Conservation (phyloP, 2,329 filamentous ascomycete species). For the Neocatenulostroma microsporum region DNA sequence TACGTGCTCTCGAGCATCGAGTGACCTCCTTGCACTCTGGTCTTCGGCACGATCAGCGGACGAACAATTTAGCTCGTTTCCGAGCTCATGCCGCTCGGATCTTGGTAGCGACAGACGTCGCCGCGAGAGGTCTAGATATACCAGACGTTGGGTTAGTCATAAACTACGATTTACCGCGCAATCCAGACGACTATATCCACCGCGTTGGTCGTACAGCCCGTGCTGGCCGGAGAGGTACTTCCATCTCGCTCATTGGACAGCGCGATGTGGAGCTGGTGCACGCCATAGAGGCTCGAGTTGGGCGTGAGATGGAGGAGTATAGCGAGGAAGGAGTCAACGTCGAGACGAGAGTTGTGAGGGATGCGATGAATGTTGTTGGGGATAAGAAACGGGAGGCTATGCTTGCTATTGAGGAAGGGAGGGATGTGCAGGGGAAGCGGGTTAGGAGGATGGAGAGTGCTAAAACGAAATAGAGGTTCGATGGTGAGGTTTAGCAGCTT, state of each 20-base stretch:
- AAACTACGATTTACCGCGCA: slow-evolving; percentile 93
- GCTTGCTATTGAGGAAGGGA: slow-evolving; percentile 83
- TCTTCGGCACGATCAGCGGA: slow-evolving; percentile 75
- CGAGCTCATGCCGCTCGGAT: slow-evolving; percentile 81
- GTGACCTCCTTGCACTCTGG: slow-evolving; percentile 87
- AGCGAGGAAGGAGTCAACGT: slow-evolving; percentile 87
- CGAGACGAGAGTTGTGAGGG: slow-evolving; percentile 79
- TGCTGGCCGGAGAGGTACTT: slow-evolving; percentile 75
- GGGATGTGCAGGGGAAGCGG: slow-evolving; percentile 82
- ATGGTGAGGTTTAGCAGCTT: neutral
- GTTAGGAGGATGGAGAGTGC: slow-evolving; percentile 11
- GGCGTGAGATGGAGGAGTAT: slow-evolving; percentile 71
- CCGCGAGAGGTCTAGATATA: slow-evolving; percentile 86
- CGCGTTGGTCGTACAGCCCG: slow-evolving; percentile 90
- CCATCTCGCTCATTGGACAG: slow-evolving; percentile 85
- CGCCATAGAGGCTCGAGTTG: slow-evolving; percentile 79
- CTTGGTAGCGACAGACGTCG: slow-evolving; percentile 90
- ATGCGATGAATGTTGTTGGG: slow-evolving; percentile 81
- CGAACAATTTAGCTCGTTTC: slow-evolving; percentile 83
- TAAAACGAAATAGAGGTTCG: neutral
- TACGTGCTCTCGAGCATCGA: slow-evolving; percentile 77
- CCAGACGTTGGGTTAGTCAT: slow-evolving; percentile 83
- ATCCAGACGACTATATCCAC: slow-evolving; percentile 96
- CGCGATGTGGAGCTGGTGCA: slow-evolving; percentile 85
- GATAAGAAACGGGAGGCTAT: slow-evolving; percentile 91